Conservation (phyloP, 1,284 basidiomycete genomes). For the Trichosporon faecale region DNA sequence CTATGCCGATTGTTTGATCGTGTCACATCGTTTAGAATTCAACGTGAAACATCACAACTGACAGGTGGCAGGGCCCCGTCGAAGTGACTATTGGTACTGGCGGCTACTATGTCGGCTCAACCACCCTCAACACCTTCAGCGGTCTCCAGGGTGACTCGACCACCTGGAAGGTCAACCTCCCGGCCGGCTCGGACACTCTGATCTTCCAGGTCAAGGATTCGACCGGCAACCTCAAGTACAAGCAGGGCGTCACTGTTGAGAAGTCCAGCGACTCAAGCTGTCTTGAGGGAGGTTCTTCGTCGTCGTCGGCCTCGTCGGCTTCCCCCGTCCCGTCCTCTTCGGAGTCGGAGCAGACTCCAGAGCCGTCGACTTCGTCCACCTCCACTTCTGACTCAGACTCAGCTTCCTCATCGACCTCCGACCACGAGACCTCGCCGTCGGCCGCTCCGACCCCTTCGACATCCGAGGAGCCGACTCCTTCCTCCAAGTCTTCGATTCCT, state of each 20-base stretch:
- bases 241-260: constrained; percentile 44
- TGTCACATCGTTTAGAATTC: neutral
- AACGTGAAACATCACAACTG: neutral
- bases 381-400: neutral
- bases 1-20: neutral
- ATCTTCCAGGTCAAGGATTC: constrained; percentile 48
- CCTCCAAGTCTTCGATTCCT: neutral
- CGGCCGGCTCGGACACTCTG: constrained; percentile 32
- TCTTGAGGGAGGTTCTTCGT: constrained; percentile 15
- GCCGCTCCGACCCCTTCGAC: neutral
- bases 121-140: constrained; percentile 26
- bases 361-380: neutral
- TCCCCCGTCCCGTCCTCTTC: neutral
- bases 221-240: constrained; percentile 38
- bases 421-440: neutral
- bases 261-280: constrained; percentile 35
- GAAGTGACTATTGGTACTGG: constrained; percentile 41
- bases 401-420: neutral
- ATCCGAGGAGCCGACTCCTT: neutral
- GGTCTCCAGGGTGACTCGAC: constrained; percentile 23
- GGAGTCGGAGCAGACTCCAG: neutral
- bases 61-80: constrained; percentile 32
- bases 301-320: neutral
- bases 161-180: constrained; percentile 39
- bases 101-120: constrained; percentile 42